Percentiles rank a stretch among this genome's conserved stretches.
Conservation (phyloP, 768 basidiomycete genomes). For the Leccinum imitatum region DNA sequence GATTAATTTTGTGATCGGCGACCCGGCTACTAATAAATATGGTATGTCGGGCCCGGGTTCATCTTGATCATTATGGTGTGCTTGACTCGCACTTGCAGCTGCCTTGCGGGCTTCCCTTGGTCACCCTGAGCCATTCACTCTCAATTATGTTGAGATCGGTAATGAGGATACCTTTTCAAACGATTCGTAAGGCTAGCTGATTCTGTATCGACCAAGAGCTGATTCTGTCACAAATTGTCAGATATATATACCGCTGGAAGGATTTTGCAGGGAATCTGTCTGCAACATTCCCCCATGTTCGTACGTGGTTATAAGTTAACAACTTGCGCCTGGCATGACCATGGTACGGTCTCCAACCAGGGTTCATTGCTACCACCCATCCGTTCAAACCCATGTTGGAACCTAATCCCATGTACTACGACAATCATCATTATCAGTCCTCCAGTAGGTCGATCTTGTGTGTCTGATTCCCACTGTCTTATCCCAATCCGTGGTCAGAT, state of each 20-base stretch:
- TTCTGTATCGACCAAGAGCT: too few species aligned
- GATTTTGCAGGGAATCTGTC: slow-evolving; percentile 45
- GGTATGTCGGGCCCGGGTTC: slow-evolving; percentile 19
- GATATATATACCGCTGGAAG: slow-evolving; percentile 54
- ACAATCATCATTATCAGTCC: slow-evolving; percentile 58
- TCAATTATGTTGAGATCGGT: slow-evolving; percentile 53
- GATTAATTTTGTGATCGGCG: slow-evolving; percentile 65
- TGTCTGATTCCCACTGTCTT: background rate
- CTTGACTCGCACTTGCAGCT: slow-evolving; percentile 29
- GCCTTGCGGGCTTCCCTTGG: slow-evolving; percentile 56
- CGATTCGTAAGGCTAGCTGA: slow-evolving; percentile 16
- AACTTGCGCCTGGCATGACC: slow-evolving; percentile 7
- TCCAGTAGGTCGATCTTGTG: slow-evolving; percentile 26
- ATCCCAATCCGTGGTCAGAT: slow-evolving; percentile 13
- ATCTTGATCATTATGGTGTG: background rate
- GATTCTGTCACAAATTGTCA: slow-evolving; percentile 12
- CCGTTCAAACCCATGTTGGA: slow-evolving; percentile 44
- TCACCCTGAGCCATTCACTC: slow-evolving; percentile 49
- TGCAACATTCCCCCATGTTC: slow-evolving; percentile 49
- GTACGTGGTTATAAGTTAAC: slow-evolving; percentile 31
- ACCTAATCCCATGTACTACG: slow-evolving; percentile 52
- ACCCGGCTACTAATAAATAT: slow-evolving; percentile 41
- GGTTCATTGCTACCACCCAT: slow-evolving; percentile 54
- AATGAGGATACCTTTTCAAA: slow-evolving; percentile 55
- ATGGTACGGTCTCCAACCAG: slow-evolving; percentile 31